Evolutionary conservation across 2,329 filamentous ascomycete species (phyloP), one percentile per base, ranked within the genome.

Genomic region (Calonectria multiphialidica): DNA sequence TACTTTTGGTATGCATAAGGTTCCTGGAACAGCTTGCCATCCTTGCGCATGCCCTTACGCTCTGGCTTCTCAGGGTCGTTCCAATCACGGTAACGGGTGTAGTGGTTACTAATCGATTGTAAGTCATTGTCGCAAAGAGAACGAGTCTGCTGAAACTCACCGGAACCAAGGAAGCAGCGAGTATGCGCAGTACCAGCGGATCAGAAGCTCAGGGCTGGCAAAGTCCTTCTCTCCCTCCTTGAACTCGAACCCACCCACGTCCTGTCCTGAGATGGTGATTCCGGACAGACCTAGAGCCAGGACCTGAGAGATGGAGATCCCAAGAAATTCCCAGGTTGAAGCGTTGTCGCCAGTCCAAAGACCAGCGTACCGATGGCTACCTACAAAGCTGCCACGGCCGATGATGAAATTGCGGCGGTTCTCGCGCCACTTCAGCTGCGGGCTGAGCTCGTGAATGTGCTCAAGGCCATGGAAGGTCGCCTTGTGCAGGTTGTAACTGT

Each of bases 341-440:
- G 33, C 66, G 13, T 68, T 68, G 25, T 68, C 66, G 8, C 66
- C 66, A 18, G 66, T 68, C 66, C 55, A 68, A 1, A 68, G 44
- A 21, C 66, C 66, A 10, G 55, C 66, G 15, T 42, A 68, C 10
- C 66, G 55, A 13, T 68, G 66, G 25, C 59, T 68, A 18, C 66
- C 66, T 3, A 59, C 61, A 21, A 68, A 59, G 28, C 66, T 68
- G n/a, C 66, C 66, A 9, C 66, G 66, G 10, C 66, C 55, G 16
- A 68, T 50, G 45, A 68, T 53, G 15, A 68, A 68, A 35, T 68
- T 68, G 23, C 66, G 66, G 13, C 49, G 59, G 3, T 62, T 63
- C 57, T 68, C 55, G 2, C 66, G 66, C n/a, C 55, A 37, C 57
- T 62, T 63, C 16, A 68, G 45, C 45, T 68, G 61, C 1, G 35